Percentiles rank a stretch among this genome's conserved stretches.
Conservation (phyloP, 169 alveolate species). For the Plasmodium gallinaceum region DNA sequence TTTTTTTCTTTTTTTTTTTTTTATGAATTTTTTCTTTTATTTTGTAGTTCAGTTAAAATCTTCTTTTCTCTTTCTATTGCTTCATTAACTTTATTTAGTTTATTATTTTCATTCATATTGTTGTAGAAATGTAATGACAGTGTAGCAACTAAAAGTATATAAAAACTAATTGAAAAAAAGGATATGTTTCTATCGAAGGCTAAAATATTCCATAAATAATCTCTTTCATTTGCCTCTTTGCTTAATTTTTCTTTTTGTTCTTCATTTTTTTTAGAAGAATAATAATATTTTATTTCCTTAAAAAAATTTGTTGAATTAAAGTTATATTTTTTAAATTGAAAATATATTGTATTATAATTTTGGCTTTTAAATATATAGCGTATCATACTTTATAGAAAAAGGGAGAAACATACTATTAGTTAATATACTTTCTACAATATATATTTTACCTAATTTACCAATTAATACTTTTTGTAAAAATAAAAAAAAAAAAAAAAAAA, state of each 20-base stretch:
- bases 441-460: too few species aligned
- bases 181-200: constrained; percentile 66
- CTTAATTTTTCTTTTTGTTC: constrained; percentile 13
- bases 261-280: constrained; percentile 37
- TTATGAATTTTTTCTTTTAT: constrained; percentile 31
- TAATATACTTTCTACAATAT: too few species aligned
- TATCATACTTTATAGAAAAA: constrained; percentile 12
- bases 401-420: not conserved
- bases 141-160: constrained; percentile 38
- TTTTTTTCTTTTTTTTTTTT: too few species aligned
- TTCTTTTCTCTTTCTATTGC: constrained; percentile 38
- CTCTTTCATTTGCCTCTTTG: not conserved
- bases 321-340: not conserved
- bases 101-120: constrained; percentile 16
- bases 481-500: too few species aligned
- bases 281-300: not conserved
- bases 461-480: too few species aligned
- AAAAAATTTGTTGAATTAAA: not conserved
- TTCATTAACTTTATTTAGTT: constrained; percentile 21
- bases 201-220: constrained; percentile 30
- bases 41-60: constrained; percentile 41
- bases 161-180: constrained; percentile 63
- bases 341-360: not conserved
- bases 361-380: constrained; percentile 17
- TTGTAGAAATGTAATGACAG: constrained; percentile 71